phyloP scores from a whole-genome alignment of 1,139 yeast genomes.

The Diutina neorugosa region DNA sequence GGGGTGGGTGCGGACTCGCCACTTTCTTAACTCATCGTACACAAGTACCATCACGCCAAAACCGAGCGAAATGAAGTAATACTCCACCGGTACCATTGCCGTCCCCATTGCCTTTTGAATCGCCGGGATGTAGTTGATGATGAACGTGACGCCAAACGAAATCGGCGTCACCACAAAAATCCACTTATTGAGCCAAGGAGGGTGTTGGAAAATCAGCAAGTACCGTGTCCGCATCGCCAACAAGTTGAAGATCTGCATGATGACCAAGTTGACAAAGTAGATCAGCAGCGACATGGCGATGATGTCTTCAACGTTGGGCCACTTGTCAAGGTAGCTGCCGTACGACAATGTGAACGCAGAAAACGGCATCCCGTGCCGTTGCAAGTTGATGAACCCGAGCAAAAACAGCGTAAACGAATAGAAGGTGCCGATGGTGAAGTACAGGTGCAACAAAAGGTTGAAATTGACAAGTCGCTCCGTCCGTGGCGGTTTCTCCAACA shows the following conservation, averaged over 20 bases:
- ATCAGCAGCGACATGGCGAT: slow-evolving; percentile 31
- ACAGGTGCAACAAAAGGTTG: slow-evolving; percentile 31
- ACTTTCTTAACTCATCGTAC: slow-evolving; percentile 34
- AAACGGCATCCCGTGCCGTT: slow-evolving; percentile 27
- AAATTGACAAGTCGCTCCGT: slow-evolving; percentile 32
- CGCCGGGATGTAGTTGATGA: slow-evolving; percentile 35
- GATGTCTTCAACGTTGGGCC: slow-evolving; percentile 13
- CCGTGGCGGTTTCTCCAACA: slow-evolving; percentile 32
- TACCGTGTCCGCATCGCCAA: slow-evolving; percentile 34
- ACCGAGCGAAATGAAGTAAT: slow-evolving; percentile 35
- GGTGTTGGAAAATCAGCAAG: slow-evolving; percentile 30
- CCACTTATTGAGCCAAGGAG: slow-evolving; percentile 18
- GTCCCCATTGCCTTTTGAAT: slow-evolving; percentile 27
- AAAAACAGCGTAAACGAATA: slow-evolving; percentile 31
- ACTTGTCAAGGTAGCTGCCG: slow-evolving; percentile 16
- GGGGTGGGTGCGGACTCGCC: slow-evolving; percentile 24
- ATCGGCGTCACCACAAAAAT: slow-evolving; percentile 25
- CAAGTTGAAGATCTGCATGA: slow-evolving; percentile 38
- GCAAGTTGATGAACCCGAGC: slow-evolving; percentile 28
- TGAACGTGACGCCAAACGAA: slow-evolving; percentile 30
- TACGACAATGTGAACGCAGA: slow-evolving; percentile 23
- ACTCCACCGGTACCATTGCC: slow-evolving; percentile 32
- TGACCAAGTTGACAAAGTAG: slow-evolving; percentile 37
- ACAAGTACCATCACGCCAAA: slow-evolving; percentile 28
- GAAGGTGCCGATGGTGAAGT: slow-evolving; percentile 30